phyloP scores from a whole-genome alignment of 768 basidiomycete genomes.

The Erythrobasidium yunnanense region DNA sequence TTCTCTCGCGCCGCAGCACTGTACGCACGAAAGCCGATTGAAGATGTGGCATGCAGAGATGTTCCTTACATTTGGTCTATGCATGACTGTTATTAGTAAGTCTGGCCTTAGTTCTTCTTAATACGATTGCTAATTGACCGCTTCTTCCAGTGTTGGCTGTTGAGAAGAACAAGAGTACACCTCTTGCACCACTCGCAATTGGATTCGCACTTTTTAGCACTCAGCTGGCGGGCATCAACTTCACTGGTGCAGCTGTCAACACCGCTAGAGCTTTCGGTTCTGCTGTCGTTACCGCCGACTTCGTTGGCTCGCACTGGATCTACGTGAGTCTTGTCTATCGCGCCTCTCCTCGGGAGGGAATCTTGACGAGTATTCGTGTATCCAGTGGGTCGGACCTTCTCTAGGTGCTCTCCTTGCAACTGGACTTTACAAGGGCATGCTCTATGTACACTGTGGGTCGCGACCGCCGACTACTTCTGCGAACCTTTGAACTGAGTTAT shows the following conservation, averaged over 20 bases:
- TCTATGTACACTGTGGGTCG: conserved; percentile 4
- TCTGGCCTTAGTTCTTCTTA: background rate
- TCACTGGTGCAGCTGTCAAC: conserved; percentile 6
- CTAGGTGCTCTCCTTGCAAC: conserved; percentile 9
- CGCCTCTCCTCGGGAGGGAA: background rate
- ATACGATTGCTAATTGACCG: background rate
- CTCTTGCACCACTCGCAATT: conserved; percentile 10
- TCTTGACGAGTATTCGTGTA: background rate
- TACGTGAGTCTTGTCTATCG: background rate
- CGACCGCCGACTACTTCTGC: background rate
- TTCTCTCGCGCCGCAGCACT: background rate
- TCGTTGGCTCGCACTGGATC: conserved; percentile 15
- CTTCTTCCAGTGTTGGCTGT: conserved; percentile 6
- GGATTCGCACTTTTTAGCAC: conserved; percentile 22
- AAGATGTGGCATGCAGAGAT: no score
- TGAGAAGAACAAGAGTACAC: conserved; percentile 1
- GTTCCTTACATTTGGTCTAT: conserved; percentile 20
- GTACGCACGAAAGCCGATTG: no score
- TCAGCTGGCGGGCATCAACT: conserved; percentile 16
- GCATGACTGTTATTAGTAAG: conserved; percentile 9
- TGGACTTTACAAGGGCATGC: background rate
- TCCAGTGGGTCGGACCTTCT: conserved; percentile 15
- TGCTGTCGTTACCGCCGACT: background rate
- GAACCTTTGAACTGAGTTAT: background rate
- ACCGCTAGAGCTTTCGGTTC: conserved; percentile 12